Conservation (phyloP, 371 early-diverging fungal species). For the Circinella umbellata region DNA sequence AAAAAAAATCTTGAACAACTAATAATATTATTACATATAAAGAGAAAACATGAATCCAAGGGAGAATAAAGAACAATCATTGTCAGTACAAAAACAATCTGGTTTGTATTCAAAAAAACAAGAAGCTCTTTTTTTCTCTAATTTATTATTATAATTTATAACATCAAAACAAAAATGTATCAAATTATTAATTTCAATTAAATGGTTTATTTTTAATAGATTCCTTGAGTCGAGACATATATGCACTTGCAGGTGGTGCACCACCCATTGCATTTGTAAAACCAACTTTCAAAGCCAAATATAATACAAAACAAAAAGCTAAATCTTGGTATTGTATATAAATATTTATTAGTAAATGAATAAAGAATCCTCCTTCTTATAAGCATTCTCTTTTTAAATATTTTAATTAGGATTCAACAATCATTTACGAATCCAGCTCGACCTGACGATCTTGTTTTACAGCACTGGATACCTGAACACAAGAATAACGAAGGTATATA, state of each 20-base stretch:
- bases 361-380: neutral
- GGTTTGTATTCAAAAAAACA: neutral
- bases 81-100: neutral
- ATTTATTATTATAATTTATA: no score
- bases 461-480: constrained; percentile 74
- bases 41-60: neutral
- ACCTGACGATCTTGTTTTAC: constrained; percentile 69
- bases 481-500: constrained; percentile 28
- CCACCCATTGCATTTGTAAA: constrained; percentile 72
- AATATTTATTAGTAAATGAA: no score
- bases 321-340: constrained; percentile 56
- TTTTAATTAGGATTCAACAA: constrained; percentile 64
- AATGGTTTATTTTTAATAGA: constrained; percentile 36
- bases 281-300: constrained; percentile 74
- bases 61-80: neutral
- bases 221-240: constrained; percentile 69
- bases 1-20: no score
- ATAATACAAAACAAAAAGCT: constrained; percentile 67
- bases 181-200: neutral
- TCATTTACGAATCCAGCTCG: constrained; percentile 82
- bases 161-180: neutral
- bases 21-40: neutral
- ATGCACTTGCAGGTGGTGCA: constrained; percentile 69
- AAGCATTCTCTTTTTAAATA: neutral
- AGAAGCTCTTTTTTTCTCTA: no score